Evolutionary conservation across 352 stramenopile genomes (phyloP).

Genomic region (Globisporangium sylvaticum): DNA sequence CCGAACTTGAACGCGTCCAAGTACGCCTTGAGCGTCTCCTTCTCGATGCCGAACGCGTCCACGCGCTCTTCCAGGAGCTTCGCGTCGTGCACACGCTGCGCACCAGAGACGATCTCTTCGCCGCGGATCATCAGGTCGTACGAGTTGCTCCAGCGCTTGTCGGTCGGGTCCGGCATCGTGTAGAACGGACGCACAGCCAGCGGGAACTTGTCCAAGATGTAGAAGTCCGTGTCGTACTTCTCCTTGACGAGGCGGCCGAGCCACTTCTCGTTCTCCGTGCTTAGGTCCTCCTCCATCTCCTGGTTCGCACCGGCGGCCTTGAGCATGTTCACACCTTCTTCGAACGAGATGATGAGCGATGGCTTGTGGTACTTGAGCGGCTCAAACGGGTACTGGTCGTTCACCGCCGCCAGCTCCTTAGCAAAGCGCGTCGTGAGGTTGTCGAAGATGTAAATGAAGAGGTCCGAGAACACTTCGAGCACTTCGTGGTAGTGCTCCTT

Average conservation of each 20-base stretch:
- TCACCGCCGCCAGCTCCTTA: slow-evolving; percentile 94
- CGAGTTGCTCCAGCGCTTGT: slow-evolving; percentile 94
- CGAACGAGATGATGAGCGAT: slow-evolving; percentile 92
- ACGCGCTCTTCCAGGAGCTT: slow-evolving; percentile 92
- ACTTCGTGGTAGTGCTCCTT: slow-evolving; percentile 99
- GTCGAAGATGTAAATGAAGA: slow-evolving; percentile 99
- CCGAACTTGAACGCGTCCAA: slow-evolving; percentile 98
- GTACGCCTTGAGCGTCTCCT: slow-evolving; percentile 93
- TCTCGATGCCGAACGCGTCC: slow-evolving; percentile 77
- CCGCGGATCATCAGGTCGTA: slow-evolving; percentile 99
- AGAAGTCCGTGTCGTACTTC: slow-evolving; percentile 99
- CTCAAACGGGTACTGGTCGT: slow-evolving; percentile 97
- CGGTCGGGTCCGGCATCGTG: slow-evolving; percentile 97
- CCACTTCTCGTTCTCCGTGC: slow-evolving; percentile 97
- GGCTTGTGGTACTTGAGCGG: slow-evolving; percentile 95
- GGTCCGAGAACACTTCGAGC: slow-evolving; percentile 95
- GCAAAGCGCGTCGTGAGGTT: slow-evolving; percentile 92
- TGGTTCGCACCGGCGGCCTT: slow-evolving; percentile 74
- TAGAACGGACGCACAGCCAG: slow-evolving; percentile 99
- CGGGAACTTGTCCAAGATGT: slow-evolving; percentile 99
- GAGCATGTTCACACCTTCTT: slow-evolving; percentile 93
- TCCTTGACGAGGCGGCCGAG: slow-evolving; percentile 93
- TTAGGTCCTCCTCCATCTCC: slow-evolving; percentile 79
- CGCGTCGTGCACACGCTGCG: slow-evolving; percentile 98
- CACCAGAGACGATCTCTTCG: slow-evolving; percentile 99